Base-by-base conservation (phyloP, 495 filamentous ascomycete species). In the Xylaria acuta region DNA sequence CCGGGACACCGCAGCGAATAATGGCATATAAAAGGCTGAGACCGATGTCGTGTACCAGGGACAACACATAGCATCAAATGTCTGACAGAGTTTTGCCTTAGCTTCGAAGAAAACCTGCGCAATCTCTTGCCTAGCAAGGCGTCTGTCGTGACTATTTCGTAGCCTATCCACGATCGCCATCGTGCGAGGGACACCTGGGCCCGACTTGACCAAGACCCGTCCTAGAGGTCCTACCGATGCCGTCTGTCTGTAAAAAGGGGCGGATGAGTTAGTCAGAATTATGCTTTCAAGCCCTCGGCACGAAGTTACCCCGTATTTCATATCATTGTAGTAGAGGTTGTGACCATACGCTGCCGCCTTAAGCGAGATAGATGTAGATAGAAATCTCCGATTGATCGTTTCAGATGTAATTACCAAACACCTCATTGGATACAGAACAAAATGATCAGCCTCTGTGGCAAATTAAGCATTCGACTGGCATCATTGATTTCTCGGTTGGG, bases 1-100 rank as follows among this genome's bases (percentile, higher is more conserved):
- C 87, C 82, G 85, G 86, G 77, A 85, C 82, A 16, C 87, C 82
- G 86, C 86, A 76, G 86, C 83, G 22, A 86, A 85, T 72, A 86
- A 85, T 72, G n/a, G 16, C 18, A 84, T 49, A 69, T 71, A 47
- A 79, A 80, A 49, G 81, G 85, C 59, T 83, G 83, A 16, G 80
- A 78, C 49, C 74, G 86, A 36, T 89, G 88, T 76, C 83, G 86
- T 70, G 83, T 86, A 22, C 75, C 81, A 41, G 80, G 81, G 38
- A 72, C 78, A 30, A 72, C 73, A 60, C 5, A 59, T 20, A 20
- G 30, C 30, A 4, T 80, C 75, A 12, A 81, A 1, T 82, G 86
- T 74, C 87, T 84, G 84, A 78, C 80, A 47, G 81, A 86, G 73
- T 82, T 84, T 0, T 88, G 86, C 72, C 84, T 84, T 22, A 77